Base-by-base conservation (phyloP, 257 asterid species). In the Sherardia arvensis region DNA sequence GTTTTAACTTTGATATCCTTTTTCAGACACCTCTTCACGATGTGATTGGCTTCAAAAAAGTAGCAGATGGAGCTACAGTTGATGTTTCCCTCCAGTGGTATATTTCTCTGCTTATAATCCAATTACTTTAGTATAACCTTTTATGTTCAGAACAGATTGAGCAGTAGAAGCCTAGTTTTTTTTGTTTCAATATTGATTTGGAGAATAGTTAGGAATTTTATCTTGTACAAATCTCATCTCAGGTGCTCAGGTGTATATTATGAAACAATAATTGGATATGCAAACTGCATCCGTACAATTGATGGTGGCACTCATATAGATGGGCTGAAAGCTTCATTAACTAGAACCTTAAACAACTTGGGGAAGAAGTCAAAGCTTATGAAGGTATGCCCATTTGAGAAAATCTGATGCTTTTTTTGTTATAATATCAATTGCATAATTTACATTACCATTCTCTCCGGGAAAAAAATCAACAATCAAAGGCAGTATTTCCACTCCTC, bases 301-400 rank as follows among this genome's bases (percentile, higher is more conserved):
- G 99, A 93, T 68, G 99, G 99, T 69, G 99, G 99, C 64, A 90
- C 99, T 71, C 99, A 93, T 66, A 87, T 93, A 70, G 99, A 93
- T 34, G 99, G 99, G 62, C 83, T 85, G 69, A 93, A 90, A 75
- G 87, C 94, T 66, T 85, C 99, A 55, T 69, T 93, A 58, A 93
- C 97, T 11, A 89, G 95, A 81, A 90, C 88, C 12, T 79, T 93
- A 71, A 93, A 93, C 84, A 83, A 77, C 80, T 81, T 93, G n/a
- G 95, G 80, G 34, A 93, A 85, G 81, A 93, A 90, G 79, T 87
- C 95, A 59, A 93, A 90, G 79, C 80, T 82, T 66, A 80, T 87
- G 66, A 93, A 93, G 96, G 99, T 90, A 76, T 63, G 26, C 2
- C 61, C 26, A 4, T 29, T 17, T 17, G 15, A 58, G 38, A 23